Evolutionary conservation across 768 basidiomycete species (phyloP).

Genomic region (Trichaptum fuscoviolaceum): DNA sequence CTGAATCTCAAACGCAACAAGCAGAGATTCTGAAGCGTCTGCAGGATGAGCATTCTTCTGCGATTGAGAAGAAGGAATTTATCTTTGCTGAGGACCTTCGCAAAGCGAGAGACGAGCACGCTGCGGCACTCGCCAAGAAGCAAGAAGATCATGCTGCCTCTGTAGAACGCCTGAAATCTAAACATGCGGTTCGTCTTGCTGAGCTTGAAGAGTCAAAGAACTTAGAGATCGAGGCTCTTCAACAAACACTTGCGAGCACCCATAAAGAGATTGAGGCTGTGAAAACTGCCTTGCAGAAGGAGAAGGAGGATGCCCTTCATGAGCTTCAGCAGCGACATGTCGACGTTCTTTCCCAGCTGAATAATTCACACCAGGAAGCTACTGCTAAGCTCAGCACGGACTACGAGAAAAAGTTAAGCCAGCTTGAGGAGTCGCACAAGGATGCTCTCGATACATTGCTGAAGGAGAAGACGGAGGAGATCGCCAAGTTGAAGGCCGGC

Average conservation of each 20-base stretch:
- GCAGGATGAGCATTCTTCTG: slow-evolving; percentile 67
- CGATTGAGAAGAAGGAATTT: slow-evolving; percentile 60
- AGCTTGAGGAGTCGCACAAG: slow-evolving; percentile 10
- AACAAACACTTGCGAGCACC: slow-evolving; percentile 35
- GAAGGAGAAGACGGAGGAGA: slow-evolving; percentile 38
- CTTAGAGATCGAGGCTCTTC: slow-evolving; percentile 45
- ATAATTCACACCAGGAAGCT: slow-evolving; percentile 52
- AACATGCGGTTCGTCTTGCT: slow-evolving; percentile 30
- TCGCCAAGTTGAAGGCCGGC: slow-evolving; percentile 36
- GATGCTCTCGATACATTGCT: slow-evolving; percentile 17
- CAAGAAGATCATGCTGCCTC: slow-evolving; percentile 51
- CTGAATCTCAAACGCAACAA: slow-evolving; percentile 68
- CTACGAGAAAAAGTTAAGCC: slow-evolving; percentile 9
- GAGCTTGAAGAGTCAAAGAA: slow-evolving; percentile 26
- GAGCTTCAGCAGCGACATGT: slow-evolving; percentile 53
- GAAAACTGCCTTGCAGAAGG: slow-evolving; percentile 34
- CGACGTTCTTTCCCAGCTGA: slow-evolving; percentile 46
- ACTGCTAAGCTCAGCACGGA: slow-evolving; percentile 31
- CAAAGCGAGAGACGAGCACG: slow-evolving; percentile 59
- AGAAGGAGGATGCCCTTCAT: slow-evolving; percentile 43
- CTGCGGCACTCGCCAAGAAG: slow-evolving; percentile 44
- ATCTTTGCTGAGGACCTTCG: slow-evolving; percentile 63
- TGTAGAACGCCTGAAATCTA: slow-evolving; percentile 27
- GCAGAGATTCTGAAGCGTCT: slow-evolving; percentile 56
- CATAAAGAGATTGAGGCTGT: slow-evolving; percentile 39